A percentile compares a stretch with the other conserved stretches of the same genome.
These are phyloP conservation scores for Phoma sp. DNA, from an alignment of 2,329 filamentous ascomycete species.

Conservation along the genomic window DNA sequence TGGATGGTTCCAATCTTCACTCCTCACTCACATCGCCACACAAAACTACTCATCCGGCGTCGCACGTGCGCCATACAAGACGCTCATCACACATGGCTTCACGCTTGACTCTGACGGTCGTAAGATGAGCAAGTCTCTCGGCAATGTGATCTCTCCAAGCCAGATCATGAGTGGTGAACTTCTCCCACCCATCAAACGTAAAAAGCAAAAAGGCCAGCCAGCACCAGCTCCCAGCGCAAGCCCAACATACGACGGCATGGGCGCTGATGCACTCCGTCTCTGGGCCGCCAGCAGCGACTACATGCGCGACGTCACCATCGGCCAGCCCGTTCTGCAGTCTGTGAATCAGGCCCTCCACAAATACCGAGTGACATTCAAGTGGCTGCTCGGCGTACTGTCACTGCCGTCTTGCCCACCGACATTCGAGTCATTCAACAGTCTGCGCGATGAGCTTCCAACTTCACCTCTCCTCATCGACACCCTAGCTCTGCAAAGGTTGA, in stretches of 20 bases:
- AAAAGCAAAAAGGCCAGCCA: conserved; percentile 62
- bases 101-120: conserved; percentile 87
- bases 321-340: conserved; percentile 76
- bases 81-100: conserved; percentile 94
- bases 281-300: conserved; percentile 95
- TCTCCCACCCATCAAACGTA: conserved; percentile 71
- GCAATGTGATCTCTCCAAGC: conserved; percentile 81
- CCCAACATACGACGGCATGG: conserved; percentile 72
- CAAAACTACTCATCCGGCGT: conserved; percentile 46
- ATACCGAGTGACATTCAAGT: conserved; percentile 88
- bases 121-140: conserved; percentile 98
- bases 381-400: conserved; percentile 75
- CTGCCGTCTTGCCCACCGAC: conserved; percentile 50
- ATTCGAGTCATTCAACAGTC: conserved; percentile 32
- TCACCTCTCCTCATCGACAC: conserved; percentile 52
- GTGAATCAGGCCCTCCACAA: conserved; percentile 82
- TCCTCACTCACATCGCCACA: conserved; percentile 82
- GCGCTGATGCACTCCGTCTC: conserved; percentile 84
- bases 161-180: conserved; percentile 87
- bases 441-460: conserved; percentile 20
- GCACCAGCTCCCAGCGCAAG: conserved; percentile 38
- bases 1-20: conserved; percentile 97
- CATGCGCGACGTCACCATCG: conserved; percentile 84
- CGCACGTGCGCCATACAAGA: conserved; percentile 75
- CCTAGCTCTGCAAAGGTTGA: conserved; percentile 79